Conservation (phyloP, 768 basidiomycete genomes). For the Xanthoconium stramineum region DNA sequence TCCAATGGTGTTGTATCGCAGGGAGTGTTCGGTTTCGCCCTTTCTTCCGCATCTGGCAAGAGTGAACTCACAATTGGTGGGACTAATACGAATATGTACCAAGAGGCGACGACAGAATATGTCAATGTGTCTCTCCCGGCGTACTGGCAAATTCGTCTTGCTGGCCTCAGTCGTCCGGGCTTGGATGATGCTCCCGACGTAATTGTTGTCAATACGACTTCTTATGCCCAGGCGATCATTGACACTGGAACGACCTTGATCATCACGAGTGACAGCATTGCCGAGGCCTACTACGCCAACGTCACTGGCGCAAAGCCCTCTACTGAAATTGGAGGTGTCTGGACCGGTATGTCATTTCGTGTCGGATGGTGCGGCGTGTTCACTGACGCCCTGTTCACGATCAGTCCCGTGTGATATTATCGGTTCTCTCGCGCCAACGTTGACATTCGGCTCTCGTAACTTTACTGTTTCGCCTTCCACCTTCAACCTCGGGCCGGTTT, state of each 20-base stretch:
- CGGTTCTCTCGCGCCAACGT: constrained; percentile 25
- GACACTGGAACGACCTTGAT: constrained; percentile 34
- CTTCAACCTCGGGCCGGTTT: constrained; percentile 43
- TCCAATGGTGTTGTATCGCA: constrained; percentile 31
- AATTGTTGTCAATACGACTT: constrained; percentile 23
- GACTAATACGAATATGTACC: constrained; percentile 43
- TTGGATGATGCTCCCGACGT: constrained; percentile 19
- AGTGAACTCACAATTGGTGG: constrained; percentile 61
- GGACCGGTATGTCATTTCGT: constrained; percentile 29
- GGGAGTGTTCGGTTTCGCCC: constrained; percentile 47
- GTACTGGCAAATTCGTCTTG: constrained; percentile 39
- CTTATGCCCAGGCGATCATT: constrained; percentile 30
- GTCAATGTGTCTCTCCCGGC: constrained; percentile 27
- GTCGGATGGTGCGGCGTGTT: too few relatives aligned
- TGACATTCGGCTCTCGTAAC: constrained; percentile 38
- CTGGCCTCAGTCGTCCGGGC: constrained; percentile 26
- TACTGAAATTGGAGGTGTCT: constrained; percentile 26
- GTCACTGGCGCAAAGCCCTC: constrained; percentile 30
- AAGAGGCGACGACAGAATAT: constrained; percentile 40
- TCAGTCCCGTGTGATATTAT: constrained; percentile 33
- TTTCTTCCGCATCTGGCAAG: constrained; percentile 36
- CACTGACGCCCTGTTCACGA: constrained; percentile 1
- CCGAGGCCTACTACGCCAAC: constrained; percentile 27
- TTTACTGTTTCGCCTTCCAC: constrained; percentile 35
- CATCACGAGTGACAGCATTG: constrained; percentile 23